Percentiles rank a stretch among this genome's conserved stretches.
phyloP scores from a whole-genome alignment of 805 yeast genomes.

The Lipomyces kockii region DNA sequence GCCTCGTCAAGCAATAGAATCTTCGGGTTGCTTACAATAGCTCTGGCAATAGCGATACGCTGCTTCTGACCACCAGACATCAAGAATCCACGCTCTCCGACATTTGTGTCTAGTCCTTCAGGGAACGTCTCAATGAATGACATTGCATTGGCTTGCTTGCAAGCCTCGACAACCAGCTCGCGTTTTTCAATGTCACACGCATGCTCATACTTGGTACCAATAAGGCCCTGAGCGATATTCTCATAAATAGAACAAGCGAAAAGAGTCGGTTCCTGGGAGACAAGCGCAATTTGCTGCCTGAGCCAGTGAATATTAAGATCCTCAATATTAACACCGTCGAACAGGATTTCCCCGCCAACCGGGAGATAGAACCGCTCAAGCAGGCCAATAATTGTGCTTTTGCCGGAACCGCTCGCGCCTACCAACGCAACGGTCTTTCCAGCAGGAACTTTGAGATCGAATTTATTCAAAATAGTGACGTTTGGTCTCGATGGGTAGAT shows the following conservation, averaged over 20 bases:
- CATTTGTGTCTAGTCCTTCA: constrained; percentile 52
- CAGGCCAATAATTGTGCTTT: constrained; percentile 81
- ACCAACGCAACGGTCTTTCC: constrained; percentile 92
- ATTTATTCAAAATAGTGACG: constrained; percentile 77
- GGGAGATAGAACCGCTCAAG: constrained; percentile 89
- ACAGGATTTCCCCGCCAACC: constrained; percentile 67
- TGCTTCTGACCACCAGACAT: constrained; percentile 73
- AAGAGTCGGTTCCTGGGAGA: constrained; percentile 94
- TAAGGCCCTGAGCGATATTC: constrained; percentile 76
- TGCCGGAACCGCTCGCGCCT: constrained; percentile 95
- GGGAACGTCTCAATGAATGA: constrained; percentile 58
- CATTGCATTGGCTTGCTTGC: constrained; percentile 57
- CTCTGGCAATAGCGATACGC: constrained; percentile 67
- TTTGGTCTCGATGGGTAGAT: constrained; percentile 81
- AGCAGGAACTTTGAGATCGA: constrained; percentile 77
- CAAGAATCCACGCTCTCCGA: constrained; percentile 64
- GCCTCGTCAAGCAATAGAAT: constrained; percentile 67
- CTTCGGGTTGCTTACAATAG: constrained; percentile 59
- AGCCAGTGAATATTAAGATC: constrained; percentile 74
- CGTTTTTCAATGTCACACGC: constrained; percentile 48
- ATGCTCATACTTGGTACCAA: constrained; percentile 41
- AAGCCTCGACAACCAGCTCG: constrained; percentile 49
- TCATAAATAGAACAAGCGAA: constrained; percentile 86
- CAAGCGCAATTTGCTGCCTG: constrained; percentile 79
- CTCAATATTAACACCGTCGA: constrained; percentile 83